Base-by-base conservation (phyloP, 2,329 filamentous ascomycete species). In the Onygenales sp. region DNA sequence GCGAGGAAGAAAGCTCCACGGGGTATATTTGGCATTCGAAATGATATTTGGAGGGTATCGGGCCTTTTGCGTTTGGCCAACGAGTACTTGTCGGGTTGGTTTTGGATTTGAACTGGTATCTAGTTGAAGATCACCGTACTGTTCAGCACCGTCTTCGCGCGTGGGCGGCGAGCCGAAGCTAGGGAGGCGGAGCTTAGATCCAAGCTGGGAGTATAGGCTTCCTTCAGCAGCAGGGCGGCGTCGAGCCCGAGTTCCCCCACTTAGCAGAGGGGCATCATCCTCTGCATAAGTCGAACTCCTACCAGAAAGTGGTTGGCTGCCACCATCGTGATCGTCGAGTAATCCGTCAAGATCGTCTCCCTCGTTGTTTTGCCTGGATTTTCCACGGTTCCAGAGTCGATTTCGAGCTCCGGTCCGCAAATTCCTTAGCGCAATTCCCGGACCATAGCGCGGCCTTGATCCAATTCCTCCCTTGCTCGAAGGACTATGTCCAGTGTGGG, bases 1-100 rank as follows among this genome's bases (percentile, higher is more conserved):
- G 51, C 92, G 79, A 2, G 94, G 94, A 11, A 98, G 79, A 70
- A 98, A 98, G 51, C 87, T 95, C 75, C 91, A 86, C 1, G 91
- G 84, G 33, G 92, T 97, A 70, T 98, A 98, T 77, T 97, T 98
- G 53, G 93, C 92, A 68, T 98, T 97, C 38, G 92, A 97, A 48
- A 98, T 82, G 54, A 89, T 81, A 69, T 98, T 98, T 7, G 87
- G 83, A 8, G 93, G 92, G 68, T 92, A 97, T 60, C 86, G 84
- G 49, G 84, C 77, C 32, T 82, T 69, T 65, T 95, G 91, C 33
- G 74, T 66, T 47, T 85, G 83, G 54, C 89, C 92, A 51, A 95
- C 87, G 2, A 83, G 76, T 33, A 96, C 80, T 50, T 81, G 81
- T 53, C 92, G 82, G 32, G 89, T 87, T 1, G 88, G 78, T 6